Evolutionary conservation across 1,284 basidiomycete genomes (phyloP), one percentile per base, ranked within the genome.

Genomic region (Ceratobasidium sp.): DNA sequence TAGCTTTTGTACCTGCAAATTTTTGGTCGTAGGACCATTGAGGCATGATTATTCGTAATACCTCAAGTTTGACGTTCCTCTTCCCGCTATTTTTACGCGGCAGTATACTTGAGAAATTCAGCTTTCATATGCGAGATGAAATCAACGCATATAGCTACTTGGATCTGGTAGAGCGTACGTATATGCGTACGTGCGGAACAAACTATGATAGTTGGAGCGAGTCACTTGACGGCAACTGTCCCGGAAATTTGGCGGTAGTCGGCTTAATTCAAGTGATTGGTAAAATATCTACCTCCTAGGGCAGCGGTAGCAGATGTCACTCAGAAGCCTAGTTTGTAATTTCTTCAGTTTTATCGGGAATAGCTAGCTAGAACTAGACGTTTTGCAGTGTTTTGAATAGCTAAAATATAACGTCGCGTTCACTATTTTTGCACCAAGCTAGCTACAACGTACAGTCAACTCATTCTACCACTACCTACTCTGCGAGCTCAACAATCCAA

Each of bases 401-500:
- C 33, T 33, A 33, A 33, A 33, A 33, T 33, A 33, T 33, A 33
- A 33, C 33, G 4, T 33, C 33, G 17, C 48, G 48, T 50, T 50
- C n/a, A 50, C n/a, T 50, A 5, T 20, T 65, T 65, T 65, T 44
- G 23, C 62, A 65, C 0, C 5, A 17, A 20, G 13, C 48, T 17
- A 17, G 48, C 15, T 20, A 50, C 13, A 17, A 17, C 48, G 17
- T 50, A 17, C 48, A 17, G 4, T 17, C 48, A 50, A 50, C 15
- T 50, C n/a, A 20, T 17, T 50, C n/a, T 17, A 20, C 15, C 48
- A 23, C 33, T 33, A 33, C 33, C 57, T 69, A 77, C 57, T 78
- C 77, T 20, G 77, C 42, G n/a, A 78, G 68, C 69, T 78, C 77
- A 12, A 78, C n/a, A 52, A 70, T 70, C 23, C 38, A 78, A 5